Percentiles rank a stretch among this genome's conserved stretches.
Evolutionary conservation across 1,284 basidiomycete species (phyloP).

Genomic region (Pseudozyma thailandica): DNA sequence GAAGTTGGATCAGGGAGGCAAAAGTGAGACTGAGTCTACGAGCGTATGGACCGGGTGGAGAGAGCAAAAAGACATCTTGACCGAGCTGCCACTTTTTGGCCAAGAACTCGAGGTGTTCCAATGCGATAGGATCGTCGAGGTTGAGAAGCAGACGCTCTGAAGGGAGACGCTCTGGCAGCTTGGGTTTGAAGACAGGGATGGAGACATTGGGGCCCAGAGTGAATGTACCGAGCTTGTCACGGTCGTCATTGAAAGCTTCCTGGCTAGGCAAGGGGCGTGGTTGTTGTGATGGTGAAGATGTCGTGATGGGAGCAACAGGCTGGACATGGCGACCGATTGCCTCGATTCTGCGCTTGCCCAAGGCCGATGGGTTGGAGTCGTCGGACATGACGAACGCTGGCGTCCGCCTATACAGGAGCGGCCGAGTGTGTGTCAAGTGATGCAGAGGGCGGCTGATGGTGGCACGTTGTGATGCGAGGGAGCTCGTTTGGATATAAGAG

Average conservation of each 20-base stretch:
- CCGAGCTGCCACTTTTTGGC: constrained; percentile 66
- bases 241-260: constrained; percentile 21
- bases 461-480: not conserved
- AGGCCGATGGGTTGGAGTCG: constrained; percentile 23
- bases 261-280: constrained; percentile 22
- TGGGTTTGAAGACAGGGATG: constrained; percentile 61
- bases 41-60: constrained; percentile 67
- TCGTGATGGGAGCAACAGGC: constrained; percentile 32
- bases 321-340: constrained; percentile 44
- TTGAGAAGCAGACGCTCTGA: constrained; percentile 60
- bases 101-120: constrained; percentile 66
- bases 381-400: constrained; percentile 18
- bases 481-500: not conserved
- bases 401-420: not conserved
- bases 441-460: not conserved
- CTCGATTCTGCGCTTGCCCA: constrained; percentile 36
- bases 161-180: constrained; percentile 55
- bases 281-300: constrained; percentile 12
- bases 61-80: constrained; percentile 66
- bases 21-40: constrained; percentile 69
- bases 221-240: constrained; percentile 56
- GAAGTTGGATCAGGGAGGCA: constrained; percentile 65
- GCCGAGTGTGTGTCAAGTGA: not conserved
- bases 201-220: constrained; percentile 61
- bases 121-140: constrained; percentile 60